phyloP scores from a whole-genome alignment of 148 eudicot genomes.

The Agrostemma githago region DNA sequence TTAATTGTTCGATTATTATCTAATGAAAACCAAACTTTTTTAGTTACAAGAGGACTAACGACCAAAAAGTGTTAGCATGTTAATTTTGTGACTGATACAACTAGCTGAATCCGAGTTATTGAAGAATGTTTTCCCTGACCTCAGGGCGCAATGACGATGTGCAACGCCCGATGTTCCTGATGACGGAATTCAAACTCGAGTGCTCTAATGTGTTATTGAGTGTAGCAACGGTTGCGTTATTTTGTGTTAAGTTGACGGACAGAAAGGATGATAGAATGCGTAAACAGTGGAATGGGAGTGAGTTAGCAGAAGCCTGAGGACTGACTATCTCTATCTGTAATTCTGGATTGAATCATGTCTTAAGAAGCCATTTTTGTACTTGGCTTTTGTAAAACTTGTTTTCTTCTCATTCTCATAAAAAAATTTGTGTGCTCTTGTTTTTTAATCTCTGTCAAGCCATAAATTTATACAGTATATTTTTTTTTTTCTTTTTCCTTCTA shows the following conservation, averaged over 20 bases:
- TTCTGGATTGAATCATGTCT: conserved; percentile 3
- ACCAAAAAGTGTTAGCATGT: background rate
- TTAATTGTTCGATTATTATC: too few relatives aligned
- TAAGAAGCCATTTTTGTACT: background rate
- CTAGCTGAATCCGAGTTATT: background rate
- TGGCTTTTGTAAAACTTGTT: background rate
- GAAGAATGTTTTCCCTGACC: background rate
- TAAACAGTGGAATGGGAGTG: conserved; percentile 3
- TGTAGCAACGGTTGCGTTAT: background rate
- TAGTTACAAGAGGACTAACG: background rate
- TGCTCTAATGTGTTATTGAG: background rate
- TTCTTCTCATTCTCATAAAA: background rate
- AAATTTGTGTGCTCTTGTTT: background rate
- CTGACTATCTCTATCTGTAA: background rate
- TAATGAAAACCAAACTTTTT: too few relatives aligned
- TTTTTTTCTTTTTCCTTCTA: too few relatives aligned
- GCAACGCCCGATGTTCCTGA: background rate
- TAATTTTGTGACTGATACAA: background rate
- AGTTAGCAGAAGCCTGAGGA: background rate
- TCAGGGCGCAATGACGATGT: conserved; percentile 2
- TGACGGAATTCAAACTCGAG: background rate
- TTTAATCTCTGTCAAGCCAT: background rate
- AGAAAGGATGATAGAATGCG: background rate
- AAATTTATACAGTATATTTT: background rate
- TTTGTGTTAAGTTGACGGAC: background rate